These are phyloP conservation scores for Phytopythium montanum DNA, from an alignment of 352 stramenopile species.

Conservation along the genomic window DNA sequence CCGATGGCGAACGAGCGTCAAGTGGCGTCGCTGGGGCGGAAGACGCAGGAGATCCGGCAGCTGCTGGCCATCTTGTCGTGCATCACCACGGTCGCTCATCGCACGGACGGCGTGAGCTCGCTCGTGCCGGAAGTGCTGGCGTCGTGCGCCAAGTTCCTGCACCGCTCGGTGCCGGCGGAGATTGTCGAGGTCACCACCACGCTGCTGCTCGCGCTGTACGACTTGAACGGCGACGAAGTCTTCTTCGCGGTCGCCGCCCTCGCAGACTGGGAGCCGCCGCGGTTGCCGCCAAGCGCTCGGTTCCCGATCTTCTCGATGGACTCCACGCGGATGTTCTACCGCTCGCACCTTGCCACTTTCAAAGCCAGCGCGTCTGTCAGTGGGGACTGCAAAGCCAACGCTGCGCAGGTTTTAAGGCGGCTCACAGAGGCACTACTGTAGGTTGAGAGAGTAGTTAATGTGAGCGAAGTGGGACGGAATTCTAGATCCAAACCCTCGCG, in stretches of 20 bases:
- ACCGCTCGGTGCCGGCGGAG: conserved; percentile 20
- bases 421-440: neutral
- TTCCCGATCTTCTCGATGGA: conserved; percentile 35
- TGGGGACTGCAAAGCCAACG: neutral
- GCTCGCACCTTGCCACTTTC: neutral
- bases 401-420: neutral
- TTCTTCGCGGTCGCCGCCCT: conserved; percentile 54
- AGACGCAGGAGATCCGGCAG: conserved; percentile 54
- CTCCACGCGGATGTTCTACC: conserved; percentile 31
- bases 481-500: neutral
- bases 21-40: conserved; percentile 12
- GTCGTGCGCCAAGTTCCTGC: conserved; percentile 46
- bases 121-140: conserved; percentile 57
- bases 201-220: conserved; percentile 39
- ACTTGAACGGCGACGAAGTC: conserved; percentile 70
- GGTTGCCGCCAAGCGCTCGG: conserved; percentile 27
- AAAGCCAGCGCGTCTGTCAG: neutral
- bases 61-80: conserved; percentile 57
- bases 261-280: conserved; percentile 46
- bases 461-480: neutral
- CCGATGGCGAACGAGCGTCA: neutral
- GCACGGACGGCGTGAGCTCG: conserved; percentile 39
- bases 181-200: conserved; percentile 34
- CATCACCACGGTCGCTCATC: conserved; percentile 39
- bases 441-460: neutral